Evolutionary conservation across 228 moss, liverwort and hornwort species (phyloP).

Genomic region (Sphagnum fallax): DNA sequence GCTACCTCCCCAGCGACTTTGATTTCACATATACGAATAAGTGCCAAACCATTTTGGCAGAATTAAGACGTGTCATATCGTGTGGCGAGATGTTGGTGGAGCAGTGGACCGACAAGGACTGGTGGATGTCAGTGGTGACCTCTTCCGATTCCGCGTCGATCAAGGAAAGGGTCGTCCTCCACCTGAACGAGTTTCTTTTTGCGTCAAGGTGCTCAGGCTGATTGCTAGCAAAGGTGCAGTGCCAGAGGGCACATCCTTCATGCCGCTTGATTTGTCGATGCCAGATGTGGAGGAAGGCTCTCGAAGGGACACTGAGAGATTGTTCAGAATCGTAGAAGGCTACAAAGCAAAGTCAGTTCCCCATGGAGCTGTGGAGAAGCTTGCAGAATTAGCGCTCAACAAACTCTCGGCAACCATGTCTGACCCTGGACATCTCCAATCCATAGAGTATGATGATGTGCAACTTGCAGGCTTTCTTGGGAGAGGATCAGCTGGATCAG

Average conservation of each 20-base stretch:
- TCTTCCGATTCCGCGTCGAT: constrained; percentile 27
- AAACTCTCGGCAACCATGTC: too few relatives aligned
- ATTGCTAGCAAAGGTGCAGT: constrained; percentile 35
- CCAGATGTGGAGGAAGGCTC: constrained; percentile 36
- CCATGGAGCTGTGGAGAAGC: too few relatives aligned
- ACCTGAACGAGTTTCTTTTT: constrained; percentile 33
- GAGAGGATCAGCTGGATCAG: constrained; percentile 23
- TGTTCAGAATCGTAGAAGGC: constrained; percentile 12
- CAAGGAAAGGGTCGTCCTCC: constrained; percentile 26
- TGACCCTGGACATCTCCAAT: too few relatives aligned
- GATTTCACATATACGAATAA: constrained; percentile 21
- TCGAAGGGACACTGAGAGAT: constrained; percentile 18
- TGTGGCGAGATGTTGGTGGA: constrained; percentile 31
- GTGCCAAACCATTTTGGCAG: constrained; percentile 36
- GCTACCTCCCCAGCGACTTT: constrained; percentile 27
- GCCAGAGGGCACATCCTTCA: constrained; percentile 25
- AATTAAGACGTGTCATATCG: constrained; percentile 38
- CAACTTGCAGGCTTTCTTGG: constrained; percentile 2
- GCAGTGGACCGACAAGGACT: constrained; percentile 36
- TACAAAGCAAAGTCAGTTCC: too few relatives aligned
- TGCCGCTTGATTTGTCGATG: constrained; percentile 25
- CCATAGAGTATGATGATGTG: too few relatives aligned
- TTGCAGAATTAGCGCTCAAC: too few relatives aligned
- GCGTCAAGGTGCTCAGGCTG: constrained; percentile 23
- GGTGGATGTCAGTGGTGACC: constrained; percentile 31